Percentiles rank a stretch among this genome's conserved stretches.
Evolutionary conservation across 257 asterid species (phyloP).

Genomic region (Nemophila menziesii): DNA sequence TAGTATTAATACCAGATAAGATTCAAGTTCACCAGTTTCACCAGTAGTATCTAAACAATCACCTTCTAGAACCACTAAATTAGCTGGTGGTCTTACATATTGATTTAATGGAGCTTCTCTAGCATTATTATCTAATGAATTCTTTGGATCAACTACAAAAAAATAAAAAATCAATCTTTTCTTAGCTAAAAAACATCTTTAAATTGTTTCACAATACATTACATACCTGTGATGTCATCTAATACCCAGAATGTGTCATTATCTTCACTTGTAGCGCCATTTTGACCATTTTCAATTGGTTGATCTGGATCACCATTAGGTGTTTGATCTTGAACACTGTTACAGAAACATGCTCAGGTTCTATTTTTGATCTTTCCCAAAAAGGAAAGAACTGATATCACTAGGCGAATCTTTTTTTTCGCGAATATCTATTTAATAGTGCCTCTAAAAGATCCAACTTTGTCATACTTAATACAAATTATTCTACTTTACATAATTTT

Average conservation of each 20-base stretch:
- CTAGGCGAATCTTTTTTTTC: no score
- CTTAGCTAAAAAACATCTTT: conserved; percentile 9
- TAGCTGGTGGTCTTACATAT: conserved; percentile 75
- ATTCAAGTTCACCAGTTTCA: conserved; percentile 87
- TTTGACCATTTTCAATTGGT: conserved; percentile 26
- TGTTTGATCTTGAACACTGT: conserved; percentile 56
- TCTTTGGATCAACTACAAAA: conserved; percentile 68
- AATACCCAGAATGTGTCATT: conserved; percentile 67
- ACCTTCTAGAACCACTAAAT: conserved; percentile 90
- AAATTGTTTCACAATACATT: no score
- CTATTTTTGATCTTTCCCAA: background rate
- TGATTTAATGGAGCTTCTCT: conserved; percentile 28
- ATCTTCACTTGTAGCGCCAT: conserved; percentile 31
- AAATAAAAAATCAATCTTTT: no score
- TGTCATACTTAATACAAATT: no score
- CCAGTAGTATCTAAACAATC: conserved; percentile 79
- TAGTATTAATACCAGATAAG: conserved; percentile 61
- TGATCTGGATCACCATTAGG: conserved; percentile 26
- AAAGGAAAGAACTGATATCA: background rate
- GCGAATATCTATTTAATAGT: no score
- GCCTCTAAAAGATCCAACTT: no score
- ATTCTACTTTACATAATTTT: no score
- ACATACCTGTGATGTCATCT: conserved; percentile 70
- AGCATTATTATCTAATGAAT: conserved; percentile 35
- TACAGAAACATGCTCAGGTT: background rate